Percentiles rank a stretch among this genome's conserved stretches.
Conservation (phyloP, 129 eudicot species). For the Escallonia rubra region DNA sequence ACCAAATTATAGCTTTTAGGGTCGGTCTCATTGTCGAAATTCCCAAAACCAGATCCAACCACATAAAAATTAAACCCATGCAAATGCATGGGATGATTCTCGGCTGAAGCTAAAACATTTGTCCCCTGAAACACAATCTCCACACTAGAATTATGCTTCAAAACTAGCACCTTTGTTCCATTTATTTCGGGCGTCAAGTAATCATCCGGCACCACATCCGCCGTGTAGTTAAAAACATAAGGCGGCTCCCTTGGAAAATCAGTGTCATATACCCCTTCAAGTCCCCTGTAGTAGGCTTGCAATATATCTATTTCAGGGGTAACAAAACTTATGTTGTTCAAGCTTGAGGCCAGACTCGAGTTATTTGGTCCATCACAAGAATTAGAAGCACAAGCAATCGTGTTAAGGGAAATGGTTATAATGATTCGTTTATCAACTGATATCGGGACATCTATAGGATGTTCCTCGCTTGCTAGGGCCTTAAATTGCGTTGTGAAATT, state of each 20-base stretch:
- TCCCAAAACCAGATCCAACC: constrained; percentile 66
- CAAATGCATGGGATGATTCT: constrained; percentile 74
- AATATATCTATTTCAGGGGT: constrained; percentile 42
- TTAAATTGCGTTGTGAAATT: constrained; percentile 32
- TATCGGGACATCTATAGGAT: constrained; percentile 34
- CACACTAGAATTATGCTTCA: constrained; percentile 44
- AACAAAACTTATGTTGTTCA: constrained; percentile 58
- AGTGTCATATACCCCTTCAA: constrained; percentile 34
- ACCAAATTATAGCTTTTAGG: constrained; percentile 46
- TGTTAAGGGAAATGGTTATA: constrained; percentile 39
- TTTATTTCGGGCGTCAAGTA: constrained; percentile 13
- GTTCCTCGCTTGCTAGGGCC: constrained; percentile 15
- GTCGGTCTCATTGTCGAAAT: constrained; percentile 32
- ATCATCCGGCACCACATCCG: constrained; percentile 6
- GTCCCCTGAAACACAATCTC: constrained; percentile 71
- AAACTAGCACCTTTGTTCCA: constrained; percentile 28
- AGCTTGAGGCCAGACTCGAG: constrained; percentile 48
- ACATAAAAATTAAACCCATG: constrained; percentile 72
- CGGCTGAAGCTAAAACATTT: constrained; percentile 22
- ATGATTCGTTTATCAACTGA: constrained; percentile 4
- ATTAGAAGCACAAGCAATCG: constrained; percentile 34
- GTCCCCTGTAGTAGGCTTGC: constrained; percentile 47
- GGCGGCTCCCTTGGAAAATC: constrained; percentile 47
- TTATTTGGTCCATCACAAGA: constrained; percentile 61
- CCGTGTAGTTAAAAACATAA: constrained; percentile 42